A percentile compares a stretch with the other conserved stretches of the same genome.
Evolutionary conservation across 164 flowering plant genomes (phyloP).

Genomic region (Dillenia suffruticosa): DNA sequence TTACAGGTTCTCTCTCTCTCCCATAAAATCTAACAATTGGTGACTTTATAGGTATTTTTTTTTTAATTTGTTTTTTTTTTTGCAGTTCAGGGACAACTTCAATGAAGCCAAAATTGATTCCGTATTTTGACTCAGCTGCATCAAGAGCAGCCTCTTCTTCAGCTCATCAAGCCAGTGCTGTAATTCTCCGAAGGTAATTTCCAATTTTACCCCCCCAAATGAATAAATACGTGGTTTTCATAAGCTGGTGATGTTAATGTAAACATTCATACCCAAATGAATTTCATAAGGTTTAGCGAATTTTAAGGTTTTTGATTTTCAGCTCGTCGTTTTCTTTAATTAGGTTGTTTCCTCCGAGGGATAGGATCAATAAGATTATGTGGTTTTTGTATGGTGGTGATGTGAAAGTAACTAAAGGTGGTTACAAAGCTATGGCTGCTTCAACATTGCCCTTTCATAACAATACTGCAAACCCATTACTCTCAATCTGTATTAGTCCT

Average conservation of each 20-base stretch:
- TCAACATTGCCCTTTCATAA: constrained; percentile 32
- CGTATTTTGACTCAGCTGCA: constrained; percentile 34
- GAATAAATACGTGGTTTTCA: too few relatives aligned
- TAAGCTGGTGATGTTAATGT: too few relatives aligned
- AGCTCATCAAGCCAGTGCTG: constrained; percentile 27
- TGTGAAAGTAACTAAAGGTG: constrained; percentile 33
- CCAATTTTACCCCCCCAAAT: neutral
- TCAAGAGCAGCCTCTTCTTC: constrained; percentile 26
- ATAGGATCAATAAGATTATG: constrained; percentile 22
- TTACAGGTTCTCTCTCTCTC: constrained; percentile 27
- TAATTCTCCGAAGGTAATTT: constrained; percentile 26
- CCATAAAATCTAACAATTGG: too few relatives aligned
- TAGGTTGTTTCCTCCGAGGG: constrained; percentile 36
- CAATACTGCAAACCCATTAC: constrained; percentile 9
- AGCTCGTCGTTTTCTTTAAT: neutral
- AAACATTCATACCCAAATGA: neutral
- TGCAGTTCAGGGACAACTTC: constrained; percentile 38
- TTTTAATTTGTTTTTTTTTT: neutral
- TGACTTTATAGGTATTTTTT: neutral
- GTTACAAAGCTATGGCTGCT: constrained; percentile 43
- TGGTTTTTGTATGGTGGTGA: constrained; percentile 36
- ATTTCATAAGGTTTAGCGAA: neutral
- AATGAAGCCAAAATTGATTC: constrained; percentile 38
- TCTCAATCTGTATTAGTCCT: constrained; percentile 24
- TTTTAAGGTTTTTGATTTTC: neutral